phyloP scores from a whole-genome alignment of 306 rosid species.

The Macrotyloma uniflorum region DNA sequence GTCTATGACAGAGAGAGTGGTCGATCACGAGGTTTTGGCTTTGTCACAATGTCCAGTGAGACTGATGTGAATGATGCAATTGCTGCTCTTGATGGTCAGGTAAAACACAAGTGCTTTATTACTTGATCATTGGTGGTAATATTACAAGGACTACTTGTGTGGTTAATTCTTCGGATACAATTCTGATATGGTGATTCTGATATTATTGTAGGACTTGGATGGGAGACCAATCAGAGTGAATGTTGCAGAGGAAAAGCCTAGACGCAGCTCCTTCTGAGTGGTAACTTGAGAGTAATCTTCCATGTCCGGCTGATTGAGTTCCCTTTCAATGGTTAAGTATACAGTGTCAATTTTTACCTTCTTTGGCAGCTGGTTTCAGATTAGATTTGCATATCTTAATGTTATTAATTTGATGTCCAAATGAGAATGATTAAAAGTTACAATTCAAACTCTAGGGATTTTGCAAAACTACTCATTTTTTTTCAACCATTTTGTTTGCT shows the following conservation, averaged over 20 bases:
- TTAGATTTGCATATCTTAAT: conserved; percentile 36
- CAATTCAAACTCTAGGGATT: conserved; percentile 17
- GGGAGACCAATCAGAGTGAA: conserved; percentile 90
- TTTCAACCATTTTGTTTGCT: background rate
- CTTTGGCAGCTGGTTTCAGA: conserved; percentile 38
- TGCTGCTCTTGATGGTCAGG: conserved; percentile 98
- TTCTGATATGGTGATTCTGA: conserved; percentile 30
- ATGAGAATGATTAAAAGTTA: conserved; percentile 24
- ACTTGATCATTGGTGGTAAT: conserved; percentile 4
- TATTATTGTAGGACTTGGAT: conserved; percentile 63
- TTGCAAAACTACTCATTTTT: conserved; percentile 10
- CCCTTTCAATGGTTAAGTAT: conserved; percentile 38
- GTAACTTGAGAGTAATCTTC: conserved; percentile 38
- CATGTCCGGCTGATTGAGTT: conserved; percentile 22
- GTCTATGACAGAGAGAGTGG: conserved; percentile 87
- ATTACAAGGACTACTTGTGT: conserved; percentile 5
- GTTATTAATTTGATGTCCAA: conserved; percentile 24
- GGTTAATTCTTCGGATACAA: background rate
- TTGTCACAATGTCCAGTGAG: conserved; percentile 80
- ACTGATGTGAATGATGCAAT: conserved; percentile 81
- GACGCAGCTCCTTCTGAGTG: conserved; percentile 65
- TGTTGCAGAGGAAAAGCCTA: conserved; percentile 84
- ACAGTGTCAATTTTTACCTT: conserved; percentile 33
- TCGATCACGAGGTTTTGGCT: conserved; percentile 98
- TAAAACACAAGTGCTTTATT: conserved; percentile 37